A percentile compares a stretch with the other conserved stretches of the same genome.
phyloP scores from a whole-genome alignment of 192 early-diverging fungal genomes.

The Mortierella antarctica region DNA sequence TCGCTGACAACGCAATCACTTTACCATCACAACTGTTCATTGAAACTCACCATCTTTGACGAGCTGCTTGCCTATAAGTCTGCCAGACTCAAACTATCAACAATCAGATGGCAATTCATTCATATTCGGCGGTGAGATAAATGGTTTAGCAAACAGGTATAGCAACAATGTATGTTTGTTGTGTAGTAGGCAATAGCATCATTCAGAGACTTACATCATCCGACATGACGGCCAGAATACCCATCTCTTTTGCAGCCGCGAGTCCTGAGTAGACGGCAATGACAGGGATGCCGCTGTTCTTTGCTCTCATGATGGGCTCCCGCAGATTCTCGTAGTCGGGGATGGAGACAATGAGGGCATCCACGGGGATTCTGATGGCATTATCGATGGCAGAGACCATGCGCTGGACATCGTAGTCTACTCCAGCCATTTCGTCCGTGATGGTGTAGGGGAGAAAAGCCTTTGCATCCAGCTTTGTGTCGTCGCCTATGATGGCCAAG shows the following conservation, averaged over 20 bases:
- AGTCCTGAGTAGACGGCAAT: constrained; percentile 35
- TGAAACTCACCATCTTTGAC: constrained; percentile 20
- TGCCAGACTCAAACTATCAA: constrained; percentile 22
- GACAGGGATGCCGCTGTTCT: constrained; percentile 30
- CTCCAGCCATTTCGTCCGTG: constrained; percentile 14
- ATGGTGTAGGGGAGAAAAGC: constrained; percentile 1
- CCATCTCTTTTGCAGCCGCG: constrained; percentile 35
- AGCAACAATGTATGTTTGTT: not conserved
- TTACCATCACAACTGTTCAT: no score
- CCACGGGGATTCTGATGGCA: constrained; percentile 15
- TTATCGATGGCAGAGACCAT: constrained; percentile 28
- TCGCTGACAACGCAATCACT: not conserved
- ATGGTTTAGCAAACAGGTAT: not conserved
- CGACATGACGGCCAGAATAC: constrained; percentile 39
- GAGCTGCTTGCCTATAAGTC: constrained; percentile 30
- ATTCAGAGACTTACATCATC: constrained; percentile 19
- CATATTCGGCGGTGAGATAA: no score
- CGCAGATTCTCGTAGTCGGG: constrained; percentile 27
- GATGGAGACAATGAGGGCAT: constrained; percentile 49
- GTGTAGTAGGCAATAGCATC: not conserved
- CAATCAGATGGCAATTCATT: no score
- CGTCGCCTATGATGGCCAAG: not conserved
- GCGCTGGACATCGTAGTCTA: constrained; percentile 17
- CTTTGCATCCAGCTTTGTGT: constrained; percentile 20
- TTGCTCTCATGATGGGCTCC: constrained; percentile 20